phyloP scores from a whole-genome alignment of 345 rosid species.

The Citrus inodora region DNA sequence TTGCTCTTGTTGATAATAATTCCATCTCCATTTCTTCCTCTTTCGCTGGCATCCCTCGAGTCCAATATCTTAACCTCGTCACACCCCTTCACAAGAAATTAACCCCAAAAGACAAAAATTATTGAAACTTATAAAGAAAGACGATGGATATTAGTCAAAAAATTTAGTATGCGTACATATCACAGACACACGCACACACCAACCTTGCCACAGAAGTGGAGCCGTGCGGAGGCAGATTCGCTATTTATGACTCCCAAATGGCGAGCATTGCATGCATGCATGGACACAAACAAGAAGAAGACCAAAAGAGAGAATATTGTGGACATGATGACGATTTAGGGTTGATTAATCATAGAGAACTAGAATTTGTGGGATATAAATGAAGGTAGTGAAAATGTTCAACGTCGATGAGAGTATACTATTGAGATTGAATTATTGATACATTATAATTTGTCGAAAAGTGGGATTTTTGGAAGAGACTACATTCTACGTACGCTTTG shows the following conservation, averaged over 20 bases:
- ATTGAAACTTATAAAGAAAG: neutral
- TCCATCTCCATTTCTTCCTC: neutral
- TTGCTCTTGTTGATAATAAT: neutral
- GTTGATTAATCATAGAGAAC: neutral
- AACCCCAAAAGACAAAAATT: neutral
- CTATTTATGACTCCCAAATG: constrained; percentile 9
- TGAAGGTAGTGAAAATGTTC: neutral
- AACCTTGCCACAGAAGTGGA: constrained; percentile 16
- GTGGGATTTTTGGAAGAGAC: neutral
- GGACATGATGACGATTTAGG: constrained; percentile 16
- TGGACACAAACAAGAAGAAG: constrained; percentile 22
- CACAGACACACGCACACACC: too few relatives aligned
- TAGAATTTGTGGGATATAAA: neutral
- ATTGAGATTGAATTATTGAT: too few relatives aligned
- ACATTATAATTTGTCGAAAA: neutral
- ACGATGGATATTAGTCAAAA: neutral
- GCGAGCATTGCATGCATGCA: constrained; percentile 43
- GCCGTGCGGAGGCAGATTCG: neutral
- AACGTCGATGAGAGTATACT: neutral
- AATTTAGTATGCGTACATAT: neutral
- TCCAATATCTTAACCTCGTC: constrained; percentile 1
- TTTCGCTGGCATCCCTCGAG: neutral
- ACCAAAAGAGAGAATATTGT: constrained; percentile 13
- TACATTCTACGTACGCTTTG: neutral
- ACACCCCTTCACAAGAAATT: constrained; percentile 6